These are phyloP conservation scores for Hypoxylon perforatum DNA, from an alignment of 495 filamentous ascomycete genomes.

Conservation along the genomic window DNA sequence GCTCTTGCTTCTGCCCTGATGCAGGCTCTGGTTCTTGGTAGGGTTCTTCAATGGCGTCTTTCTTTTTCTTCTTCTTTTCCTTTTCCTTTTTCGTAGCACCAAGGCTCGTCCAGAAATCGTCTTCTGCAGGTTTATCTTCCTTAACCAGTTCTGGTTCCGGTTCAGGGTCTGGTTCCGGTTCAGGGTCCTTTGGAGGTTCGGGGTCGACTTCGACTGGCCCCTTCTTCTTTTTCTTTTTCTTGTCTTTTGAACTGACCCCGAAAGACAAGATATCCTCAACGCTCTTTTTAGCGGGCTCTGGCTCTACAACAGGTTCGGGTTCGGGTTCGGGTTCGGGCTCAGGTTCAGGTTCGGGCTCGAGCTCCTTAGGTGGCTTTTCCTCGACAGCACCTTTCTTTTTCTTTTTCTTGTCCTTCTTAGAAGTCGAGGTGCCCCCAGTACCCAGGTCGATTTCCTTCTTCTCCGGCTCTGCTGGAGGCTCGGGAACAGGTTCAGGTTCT, in stretches of 20 bases:
- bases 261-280: slow-evolving; percentile 13
- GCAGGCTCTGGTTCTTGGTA: slow-evolving; percentile 8
- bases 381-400: slow-evolving; percentile 28
- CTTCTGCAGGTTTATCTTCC: slow-evolving; percentile 37
- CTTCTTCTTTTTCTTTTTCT: slow-evolving; percentile 41
- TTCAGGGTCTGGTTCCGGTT: slow-evolving; percentile 29
- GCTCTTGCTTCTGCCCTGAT: slow-evolving; percentile 18
- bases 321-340: slow-evolving; percentile 30
- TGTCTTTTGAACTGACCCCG: background rate
- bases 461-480: slow-evolving; percentile 29
- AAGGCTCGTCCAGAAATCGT: slow-evolving; percentile 38
- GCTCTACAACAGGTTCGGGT: slow-evolving; percentile 12
- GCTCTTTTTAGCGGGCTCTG: slow-evolving; percentile 28
- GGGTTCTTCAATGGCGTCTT: slow-evolving; percentile 38
- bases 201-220: slow-evolving; percentile 23
- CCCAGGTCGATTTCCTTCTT: slow-evolving; percentile 26
- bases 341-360: background rate
- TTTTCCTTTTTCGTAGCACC: slow-evolving; percentile 47
- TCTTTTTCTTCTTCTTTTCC: slow-evolving; percentile 52
- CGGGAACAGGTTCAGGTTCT: slow-evolving; percentile 19
- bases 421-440: background rate
- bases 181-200: slow-evolving; percentile 5
- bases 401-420: slow-evolving; percentile 35
- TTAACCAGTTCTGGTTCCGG: slow-evolving; percentile 48
- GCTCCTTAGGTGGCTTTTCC: background rate